Conservation (phyloP, 768 basidiomycete genomes). For the Cubamyces lactineus region DNA sequence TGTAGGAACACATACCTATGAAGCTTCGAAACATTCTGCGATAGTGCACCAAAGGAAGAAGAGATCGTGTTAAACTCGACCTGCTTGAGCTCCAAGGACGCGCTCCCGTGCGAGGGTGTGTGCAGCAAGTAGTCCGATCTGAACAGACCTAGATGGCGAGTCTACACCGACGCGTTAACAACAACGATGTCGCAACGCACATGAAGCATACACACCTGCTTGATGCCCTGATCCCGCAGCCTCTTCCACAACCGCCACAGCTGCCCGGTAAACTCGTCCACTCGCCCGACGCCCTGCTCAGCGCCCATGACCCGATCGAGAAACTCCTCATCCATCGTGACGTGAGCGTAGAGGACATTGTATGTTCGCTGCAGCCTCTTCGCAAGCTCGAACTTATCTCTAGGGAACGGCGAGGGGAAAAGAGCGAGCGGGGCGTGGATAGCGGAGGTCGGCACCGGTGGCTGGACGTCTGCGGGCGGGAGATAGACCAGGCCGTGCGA, state of each 20-base stretch:
- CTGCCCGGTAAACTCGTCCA: slow-evolving; percentile 84
- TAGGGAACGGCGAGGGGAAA: slow-evolving; percentile 86
- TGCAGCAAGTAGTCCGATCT: slow-evolving; percentile 95
- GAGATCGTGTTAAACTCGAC: slow-evolving; percentile 99
- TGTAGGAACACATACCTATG: slow-evolving; percentile 60
- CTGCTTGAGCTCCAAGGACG: slow-evolving; percentile 70
- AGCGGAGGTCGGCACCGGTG: slow-evolving; percentile 64
- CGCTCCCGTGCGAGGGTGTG: slow-evolving; percentile 37
- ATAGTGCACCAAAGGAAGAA: slow-evolving; percentile 84
- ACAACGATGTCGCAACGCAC: slow-evolving; percentile 21
- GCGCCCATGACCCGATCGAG: slow-evolving; percentile 86
- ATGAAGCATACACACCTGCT: slow-evolving; percentile 45
- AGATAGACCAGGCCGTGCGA: slow-evolving; percentile 86
- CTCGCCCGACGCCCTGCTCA: slow-evolving; percentile 72
- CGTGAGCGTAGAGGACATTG: slow-evolving; percentile 82
- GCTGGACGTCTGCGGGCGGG: slow-evolving; percentile 50
- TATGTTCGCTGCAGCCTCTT: slow-evolving; percentile 72
- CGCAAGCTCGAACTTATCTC: slow-evolving; percentile 66
- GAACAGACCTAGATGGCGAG: slow-evolving; percentile 86
- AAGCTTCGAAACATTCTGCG: slow-evolving; percentile 64
- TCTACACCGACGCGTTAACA: slow-evolving; percentile 47
- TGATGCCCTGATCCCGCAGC: slow-evolving; percentile 64
- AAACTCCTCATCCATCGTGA: slow-evolving; percentile 80
- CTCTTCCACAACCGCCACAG: slow-evolving; percentile 88
- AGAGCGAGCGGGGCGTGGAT: slow-evolving; percentile 92